Evolutionary conservation across 495 filamentous ascomycete genomes (phyloP), one percentile per base, ranked within the genome.

Genomic region (Penicillium cinerascens): DNA sequence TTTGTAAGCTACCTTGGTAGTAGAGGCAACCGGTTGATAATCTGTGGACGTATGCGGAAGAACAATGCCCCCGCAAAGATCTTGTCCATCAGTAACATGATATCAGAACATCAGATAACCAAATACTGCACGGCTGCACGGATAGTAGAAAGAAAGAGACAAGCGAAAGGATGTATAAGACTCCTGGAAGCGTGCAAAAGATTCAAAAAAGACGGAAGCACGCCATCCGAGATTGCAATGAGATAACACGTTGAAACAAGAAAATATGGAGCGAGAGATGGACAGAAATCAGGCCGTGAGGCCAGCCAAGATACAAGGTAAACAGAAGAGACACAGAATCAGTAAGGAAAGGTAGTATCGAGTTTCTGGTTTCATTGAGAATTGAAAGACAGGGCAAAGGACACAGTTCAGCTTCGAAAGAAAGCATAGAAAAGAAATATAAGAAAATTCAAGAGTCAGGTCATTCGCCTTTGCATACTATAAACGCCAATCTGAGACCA

Each of bases 401-500:
- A 42, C 18, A 44, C 16, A 48, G n/a, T 33, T 55, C 51, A 51
- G 43, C 23, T 47, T 40, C 37, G 29, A 55, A 58, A 49, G 20
- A 41, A 33, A 40, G 47, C 36, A 51, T 26, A 15, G 20, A 57
- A 42, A 51, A 42, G 3, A 50, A 55, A 59, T 56, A 47, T 45
- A 51, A 45, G 59, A 58, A 62, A 52, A 50, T n/a, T 49, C 52
- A 35, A 47, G 42, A 53, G 49, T 64, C 47, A 49, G 51, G 44
- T 51, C 40, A 49, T 63, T 60, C 63, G 63, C 66, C 62, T 59
- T 68, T 68, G 71, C 65, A 69, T 65, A 71, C 46, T 65, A 64
- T 69, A 69, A 73, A 75, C 72, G 72, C 72, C 70, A 65, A 66
- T 67, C 59, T 65, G 63, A 69, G 65, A 72, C 66, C 63, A 49